Evolutionary conservation across 352 stramenopile genomes (phyloP), one percentile per base, ranked within the genome.

Genomic region (Globisporangium apiculatum): DNA sequence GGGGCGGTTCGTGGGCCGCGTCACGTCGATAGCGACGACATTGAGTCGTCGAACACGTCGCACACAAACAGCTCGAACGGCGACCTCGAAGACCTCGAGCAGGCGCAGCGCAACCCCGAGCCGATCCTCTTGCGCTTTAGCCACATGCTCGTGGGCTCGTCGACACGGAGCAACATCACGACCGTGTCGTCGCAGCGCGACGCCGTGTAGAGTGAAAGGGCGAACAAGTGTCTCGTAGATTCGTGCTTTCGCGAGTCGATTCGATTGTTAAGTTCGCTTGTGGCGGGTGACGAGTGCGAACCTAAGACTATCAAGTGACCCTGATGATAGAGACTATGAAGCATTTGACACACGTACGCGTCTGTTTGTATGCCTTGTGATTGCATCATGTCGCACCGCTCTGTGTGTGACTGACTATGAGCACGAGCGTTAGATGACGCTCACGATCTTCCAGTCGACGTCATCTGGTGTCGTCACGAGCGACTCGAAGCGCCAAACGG

Each of bases 381-480:
- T 31, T 2, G 24, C 24, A 31, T 31, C 24, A 31, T 31, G 24
- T 31, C 24, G 24, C 24, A 31, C 24, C 24, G 24, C 24, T 31
- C 24, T 31, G 24, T 31, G 24, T 31, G 24, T 31, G 24, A 31
- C 24, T 31, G 24, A 31, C 24, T 31, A 31, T 31, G 3, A 31
- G 24, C 24, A 31, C 24, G 2, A 31, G 24, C 24, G 24, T 57
- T 14, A 62, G 51, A 55, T 43, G 4, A 76, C 69, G 40, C 37
- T 73, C 9, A 65, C 63, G 48, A 89, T 83, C 17, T 76, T 76
- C 79, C 79, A 89, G 59, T 86, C 76, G 12, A 89, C 56, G 48
- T 87, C 68, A 14, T 85, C 75, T 0, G 71, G 71, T 3, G 65
- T 61, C 4, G 76, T 86, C 35, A 87, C 75, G 24, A 67, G 55